phyloP scores from a whole-genome alignment of 2,329 filamentous ascomycete species.

The Westerdykella aurantiaca region DNA sequence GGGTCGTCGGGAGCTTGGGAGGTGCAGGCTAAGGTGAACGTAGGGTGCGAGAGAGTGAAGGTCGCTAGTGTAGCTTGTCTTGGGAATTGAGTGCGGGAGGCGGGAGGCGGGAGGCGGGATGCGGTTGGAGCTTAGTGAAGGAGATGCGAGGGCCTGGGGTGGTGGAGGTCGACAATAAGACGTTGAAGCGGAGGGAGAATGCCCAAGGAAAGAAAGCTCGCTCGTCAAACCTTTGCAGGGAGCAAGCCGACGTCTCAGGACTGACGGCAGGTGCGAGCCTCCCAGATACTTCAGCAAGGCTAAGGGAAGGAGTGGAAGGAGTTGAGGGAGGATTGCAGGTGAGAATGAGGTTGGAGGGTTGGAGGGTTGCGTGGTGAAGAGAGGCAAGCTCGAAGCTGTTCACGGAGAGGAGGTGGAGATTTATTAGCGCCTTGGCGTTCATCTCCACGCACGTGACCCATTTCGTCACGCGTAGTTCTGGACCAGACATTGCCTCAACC shows the following conservation, averaged over 20 bases:
- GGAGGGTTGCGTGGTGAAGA: constrained; percentile 8
- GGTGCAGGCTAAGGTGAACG: constrained; percentile 25
- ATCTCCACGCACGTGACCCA: not conserved
- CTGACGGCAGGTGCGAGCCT: constrained; percentile 12
- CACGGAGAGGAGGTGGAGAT: constrained; percentile 4
- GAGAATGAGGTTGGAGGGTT: constrained; percentile 6
- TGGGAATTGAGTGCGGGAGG: constrained; percentile 8
- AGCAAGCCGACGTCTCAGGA: constrained; percentile 22
- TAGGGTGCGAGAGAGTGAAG: constrained; percentile 18
- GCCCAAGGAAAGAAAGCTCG: constrained; percentile 36
- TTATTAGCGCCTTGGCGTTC: constrained; percentile 15
- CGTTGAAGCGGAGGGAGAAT: constrained; percentile 29
- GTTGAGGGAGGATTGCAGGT: constrained; percentile 10
- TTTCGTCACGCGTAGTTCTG: no score
- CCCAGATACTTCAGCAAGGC: constrained; percentile 14
- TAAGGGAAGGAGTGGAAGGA: constrained; percentile 6
- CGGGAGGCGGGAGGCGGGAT: constrained; percentile 19
- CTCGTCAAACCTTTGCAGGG: constrained; percentile 36
- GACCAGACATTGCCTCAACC: no score
- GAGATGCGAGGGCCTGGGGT: constrained; percentile 23
- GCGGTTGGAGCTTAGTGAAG: constrained; percentile 28
- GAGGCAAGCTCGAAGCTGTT: not conserved
- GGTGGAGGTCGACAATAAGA: constrained; percentile 17
- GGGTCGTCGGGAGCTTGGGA: constrained; percentile 31
- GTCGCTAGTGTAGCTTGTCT: constrained; percentile 23